Evolutionary conservation across 2,329 filamentous ascomycete species (phyloP).

Genomic region (Orbilia oligospora): DNA sequence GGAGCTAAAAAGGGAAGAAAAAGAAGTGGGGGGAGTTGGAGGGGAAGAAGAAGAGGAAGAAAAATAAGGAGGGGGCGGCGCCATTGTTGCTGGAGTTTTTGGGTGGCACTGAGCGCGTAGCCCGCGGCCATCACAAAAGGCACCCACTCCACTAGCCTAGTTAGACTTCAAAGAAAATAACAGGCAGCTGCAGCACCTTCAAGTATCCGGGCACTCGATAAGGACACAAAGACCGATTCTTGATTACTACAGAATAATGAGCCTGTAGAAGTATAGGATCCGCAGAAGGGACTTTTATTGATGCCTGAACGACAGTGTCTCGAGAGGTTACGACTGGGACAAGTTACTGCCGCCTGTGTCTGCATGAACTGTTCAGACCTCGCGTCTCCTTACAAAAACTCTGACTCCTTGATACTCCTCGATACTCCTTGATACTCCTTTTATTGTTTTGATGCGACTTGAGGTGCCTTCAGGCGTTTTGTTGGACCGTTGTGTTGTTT

Average conservation of each 20-base stretch:
- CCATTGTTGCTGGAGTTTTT: slow-evolving; percentile 40
- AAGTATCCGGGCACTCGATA: background rate
- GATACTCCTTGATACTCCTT: no score
- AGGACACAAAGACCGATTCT: background rate
- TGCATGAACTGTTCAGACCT: background rate
- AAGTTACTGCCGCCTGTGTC: background rate
- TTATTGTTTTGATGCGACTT: background rate
- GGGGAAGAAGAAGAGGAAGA: slow-evolving; percentile 1
- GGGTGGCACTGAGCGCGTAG: slow-evolving; percentile 4
- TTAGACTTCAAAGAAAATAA: background rate
- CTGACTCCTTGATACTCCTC: background rate
- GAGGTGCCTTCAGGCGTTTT: background rate
- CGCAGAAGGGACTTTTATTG: background rate
- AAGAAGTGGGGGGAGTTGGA: slow-evolving; percentile 8
- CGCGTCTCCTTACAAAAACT: background rate
- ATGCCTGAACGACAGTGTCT: slow-evolving; percentile 2
- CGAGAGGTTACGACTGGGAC: background rate
- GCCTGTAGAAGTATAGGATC: background rate
- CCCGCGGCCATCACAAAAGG: background rate
- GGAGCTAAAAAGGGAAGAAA: slow-evolving; percentile 4
- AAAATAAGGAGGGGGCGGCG: slow-evolving; percentile 7
- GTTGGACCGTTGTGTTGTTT: slow-evolving; percentile 24
- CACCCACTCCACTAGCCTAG: no score
- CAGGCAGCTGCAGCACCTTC: background rate
- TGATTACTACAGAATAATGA: background rate